Evolutionary conservation across 148 eudicot species (phyloP).

Genomic region (Vaccinium corymbosum): DNA sequence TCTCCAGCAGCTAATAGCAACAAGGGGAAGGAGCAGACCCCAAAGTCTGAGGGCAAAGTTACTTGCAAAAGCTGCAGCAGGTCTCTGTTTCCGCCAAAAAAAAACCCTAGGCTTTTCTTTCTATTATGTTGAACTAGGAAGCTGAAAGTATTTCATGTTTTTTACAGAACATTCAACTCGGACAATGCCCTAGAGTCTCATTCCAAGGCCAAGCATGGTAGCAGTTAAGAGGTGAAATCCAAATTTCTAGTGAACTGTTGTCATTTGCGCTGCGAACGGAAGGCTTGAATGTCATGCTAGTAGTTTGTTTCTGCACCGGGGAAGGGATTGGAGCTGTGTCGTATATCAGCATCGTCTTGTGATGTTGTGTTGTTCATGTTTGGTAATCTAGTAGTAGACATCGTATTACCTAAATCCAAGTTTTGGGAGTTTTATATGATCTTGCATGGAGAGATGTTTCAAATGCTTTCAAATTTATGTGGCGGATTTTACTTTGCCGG

Average conservation of each 20-base stretch:
- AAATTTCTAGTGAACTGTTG: neutral
- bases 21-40: constrained; percentile 31
- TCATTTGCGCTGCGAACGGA: neutral
- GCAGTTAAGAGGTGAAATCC: constrained; percentile 23
- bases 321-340: neutral
- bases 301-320: neutral
- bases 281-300: neutral
- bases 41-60: constrained; percentile 38
- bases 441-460: neutral
- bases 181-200: constrained; percentile 37
- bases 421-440: neutral
- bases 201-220: constrained; percentile 41
- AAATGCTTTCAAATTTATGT: neutral
- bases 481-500: neutral
- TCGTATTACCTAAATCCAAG: neutral
- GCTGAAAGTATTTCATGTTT: neutral
- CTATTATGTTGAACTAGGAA: neutral
- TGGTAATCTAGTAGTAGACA: neutral
- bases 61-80: constrained; percentile 39
- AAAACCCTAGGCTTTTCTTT: neutral
- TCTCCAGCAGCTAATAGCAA: constrained; percentile 29
- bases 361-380: neutral
- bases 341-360: neutral
- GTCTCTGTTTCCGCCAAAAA: constrained; percentile 11
- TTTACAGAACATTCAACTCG: constrained; percentile 39